Percentiles rank a stretch among this genome's conserved stretches.
These are phyloP conservation scores for Kodamaea ohmeri DNA, from an alignment of 1,139 yeast genomes.

Conservation along the genomic window DNA sequence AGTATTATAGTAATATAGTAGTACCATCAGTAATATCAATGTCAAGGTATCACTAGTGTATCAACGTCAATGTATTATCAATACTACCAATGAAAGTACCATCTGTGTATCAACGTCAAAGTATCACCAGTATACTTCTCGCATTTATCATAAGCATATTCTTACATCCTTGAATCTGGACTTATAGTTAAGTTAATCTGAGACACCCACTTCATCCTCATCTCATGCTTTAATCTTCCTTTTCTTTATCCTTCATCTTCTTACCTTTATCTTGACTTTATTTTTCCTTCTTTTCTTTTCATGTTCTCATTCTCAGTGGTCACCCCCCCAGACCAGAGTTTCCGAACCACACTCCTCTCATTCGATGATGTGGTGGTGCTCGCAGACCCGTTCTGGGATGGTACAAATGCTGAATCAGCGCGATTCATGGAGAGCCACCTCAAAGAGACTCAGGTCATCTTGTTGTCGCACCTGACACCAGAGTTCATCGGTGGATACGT, in stretches of 20 bases:
- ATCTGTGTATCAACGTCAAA: no score
- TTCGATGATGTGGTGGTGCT: slow-evolving; percentile 53
- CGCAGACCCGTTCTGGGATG: slow-evolving; percentile 77
- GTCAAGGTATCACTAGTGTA: no score
- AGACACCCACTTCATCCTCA: no score
- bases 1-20: no score
- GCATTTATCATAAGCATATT: no score
- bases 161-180: no score
- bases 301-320: slow-evolving; percentile 45
- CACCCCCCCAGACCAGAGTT: slow-evolving; percentile 33
- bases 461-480: slow-evolving; percentile 83
- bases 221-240: not conserved
- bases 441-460: slow-evolving; percentile 59
- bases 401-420: slow-evolving; percentile 37
- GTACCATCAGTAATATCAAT: no score
- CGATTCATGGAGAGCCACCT: slow-evolving; percentile 44
- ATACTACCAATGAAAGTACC: no score
- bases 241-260: not conserved
- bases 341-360: slow-evolving; percentile 42
- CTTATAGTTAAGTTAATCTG: no score
- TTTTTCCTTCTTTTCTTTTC: not conserved
- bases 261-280: not conserved
- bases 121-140: no score
- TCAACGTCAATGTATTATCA: no score
- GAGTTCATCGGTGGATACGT: slow-evolving; percentile 82